Conservation (phyloP, 768 basidiomycete genomes). For the Boletus patriciae region DNA sequence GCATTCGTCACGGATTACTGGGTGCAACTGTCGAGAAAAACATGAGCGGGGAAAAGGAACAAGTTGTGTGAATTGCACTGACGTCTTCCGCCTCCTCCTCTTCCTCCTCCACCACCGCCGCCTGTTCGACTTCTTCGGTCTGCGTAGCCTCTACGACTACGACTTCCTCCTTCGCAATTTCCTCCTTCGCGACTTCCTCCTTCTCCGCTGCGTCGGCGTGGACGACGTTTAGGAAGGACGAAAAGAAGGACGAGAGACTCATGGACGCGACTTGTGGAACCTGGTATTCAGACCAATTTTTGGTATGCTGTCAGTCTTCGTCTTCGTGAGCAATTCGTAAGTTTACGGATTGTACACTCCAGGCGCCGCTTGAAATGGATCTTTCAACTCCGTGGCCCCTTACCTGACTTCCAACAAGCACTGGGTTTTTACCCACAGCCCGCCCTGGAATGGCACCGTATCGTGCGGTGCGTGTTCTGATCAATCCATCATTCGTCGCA, state of each 20-base stretch:
- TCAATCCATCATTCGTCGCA: too few species aligned
- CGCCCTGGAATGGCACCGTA: too few species aligned
- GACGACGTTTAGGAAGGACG: conserved; percentile 41
- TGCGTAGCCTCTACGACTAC: conserved; percentile 34
- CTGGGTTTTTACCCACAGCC: too few species aligned
- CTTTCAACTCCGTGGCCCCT: too few species aligned
- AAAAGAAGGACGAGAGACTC: conserved; percentile 46
- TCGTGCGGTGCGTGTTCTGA: too few species aligned
- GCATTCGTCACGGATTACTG: conserved; percentile 75
- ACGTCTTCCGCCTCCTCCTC: conserved; percentile 81
- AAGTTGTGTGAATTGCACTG: conserved; percentile 32
- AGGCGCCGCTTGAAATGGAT: conserved; percentile 20
- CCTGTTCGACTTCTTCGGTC: conserved; percentile 43
- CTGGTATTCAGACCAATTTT: conserved; percentile 9
- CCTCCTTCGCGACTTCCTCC: conserved; percentile 21
- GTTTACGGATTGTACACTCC: conserved; percentile 25
- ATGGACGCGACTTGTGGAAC: conserved; percentile 28
- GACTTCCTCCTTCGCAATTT: background rate
- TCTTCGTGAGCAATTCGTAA: too few species aligned
- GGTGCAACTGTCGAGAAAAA: conserved; percentile 51
- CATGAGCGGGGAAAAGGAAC: background rate
- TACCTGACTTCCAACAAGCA: too few species aligned
- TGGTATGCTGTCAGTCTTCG: background rate
- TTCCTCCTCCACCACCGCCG: conserved; percentile 42
- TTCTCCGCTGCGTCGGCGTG: conserved; percentile 43